Percentiles rank a stretch among this genome's conserved stretches.
Conservation (phyloP, 495 filamentous ascomycete genomes). For the Cercophora samala region DNA sequence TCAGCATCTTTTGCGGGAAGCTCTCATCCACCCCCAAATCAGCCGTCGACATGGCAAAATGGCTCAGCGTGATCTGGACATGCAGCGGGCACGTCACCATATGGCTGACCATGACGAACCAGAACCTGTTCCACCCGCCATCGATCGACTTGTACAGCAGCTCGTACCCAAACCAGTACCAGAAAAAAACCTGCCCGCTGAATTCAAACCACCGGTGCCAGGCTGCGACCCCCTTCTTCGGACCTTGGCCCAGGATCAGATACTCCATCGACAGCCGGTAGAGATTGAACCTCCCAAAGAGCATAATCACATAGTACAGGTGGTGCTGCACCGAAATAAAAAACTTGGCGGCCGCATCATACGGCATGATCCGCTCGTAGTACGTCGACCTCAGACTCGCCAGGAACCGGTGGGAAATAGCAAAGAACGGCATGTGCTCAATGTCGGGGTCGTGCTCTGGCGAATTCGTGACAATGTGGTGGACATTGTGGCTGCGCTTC, state of each 20-base stretch:
- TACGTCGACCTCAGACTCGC: slow-evolving; percentile 75
- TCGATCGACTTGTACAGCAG: slow-evolving; percentile 76
- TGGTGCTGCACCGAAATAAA: slow-evolving; percentile 74
- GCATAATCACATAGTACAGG: slow-evolving; percentile 81
- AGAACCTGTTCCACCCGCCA: slow-evolving; percentile 62
- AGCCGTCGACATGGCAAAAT: slow-evolving; percentile 95
- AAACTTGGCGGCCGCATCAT: slow-evolving; percentile 71
- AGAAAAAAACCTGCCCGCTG: slow-evolving; percentile 80
- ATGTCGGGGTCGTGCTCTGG: slow-evolving; percentile 98
- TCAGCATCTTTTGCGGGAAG: slow-evolving; percentile 94
- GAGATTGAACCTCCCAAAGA: slow-evolving; percentile 89
- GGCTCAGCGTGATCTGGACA: slow-evolving; percentile 91
- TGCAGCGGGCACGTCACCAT: slow-evolving; percentile 83
- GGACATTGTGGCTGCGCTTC: slow-evolving; percentile 97
- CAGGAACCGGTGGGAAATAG: slow-evolving; percentile 84
- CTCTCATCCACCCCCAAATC: slow-evolving; percentile 84
- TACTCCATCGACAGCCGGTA: slow-evolving; percentile 82
- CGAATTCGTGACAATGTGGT: slow-evolving; percentile 95
- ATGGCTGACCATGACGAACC: slow-evolving; percentile 83
- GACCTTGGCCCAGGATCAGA: slow-evolving; percentile 70
- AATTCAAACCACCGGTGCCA: slow-evolving; percentile 90
- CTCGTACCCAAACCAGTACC: slow-evolving; percentile 89
- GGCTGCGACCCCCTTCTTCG: slow-evolving; percentile 75
- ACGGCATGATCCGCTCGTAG: slow-evolving; percentile 83
- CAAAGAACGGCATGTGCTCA: slow-evolving; percentile 93